These are phyloP conservation scores for Paecilomyces fulvus DNA, from an alignment of 2,329 filamentous ascomycete genomes.

Conservation along the genomic window DNA sequence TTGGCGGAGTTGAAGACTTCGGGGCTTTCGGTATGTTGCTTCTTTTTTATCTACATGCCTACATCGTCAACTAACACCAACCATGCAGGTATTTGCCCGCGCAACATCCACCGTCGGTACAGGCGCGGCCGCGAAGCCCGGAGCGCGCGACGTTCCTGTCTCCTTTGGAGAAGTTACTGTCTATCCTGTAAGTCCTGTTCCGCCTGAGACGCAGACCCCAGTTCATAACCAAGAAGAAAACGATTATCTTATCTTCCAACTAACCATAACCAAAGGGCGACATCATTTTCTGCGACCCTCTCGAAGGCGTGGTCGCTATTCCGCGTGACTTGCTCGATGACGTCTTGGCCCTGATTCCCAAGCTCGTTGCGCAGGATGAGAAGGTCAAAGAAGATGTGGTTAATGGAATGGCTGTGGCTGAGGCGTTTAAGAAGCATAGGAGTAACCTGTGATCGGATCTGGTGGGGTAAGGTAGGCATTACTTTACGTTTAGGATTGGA, in stretches of 20 bases:
- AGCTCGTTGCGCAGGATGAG: conserved; percentile 45
- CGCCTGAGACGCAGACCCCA: background rate
- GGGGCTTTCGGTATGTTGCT: conserved; percentile 47
- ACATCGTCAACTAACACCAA: background rate
- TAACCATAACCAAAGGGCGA: conserved; percentile 43
- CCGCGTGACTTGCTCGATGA: conserved; percentile 52
- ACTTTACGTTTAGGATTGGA: background rate
- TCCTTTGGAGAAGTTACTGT: conserved; percentile 33
- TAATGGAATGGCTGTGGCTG: conserved; percentile 52
- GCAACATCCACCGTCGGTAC: conserved; percentile 38
- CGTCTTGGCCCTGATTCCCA: conserved; percentile 54
- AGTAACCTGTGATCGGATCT: background rate
- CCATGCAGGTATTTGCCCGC: conserved; percentile 33
- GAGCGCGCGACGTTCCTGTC: conserved; percentile 32
- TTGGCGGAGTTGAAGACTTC: conserved; percentile 50
- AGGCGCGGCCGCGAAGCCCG: conserved; percentile 36
- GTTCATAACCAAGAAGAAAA: background rate
- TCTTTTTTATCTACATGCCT: background rate
- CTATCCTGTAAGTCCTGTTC: conserved; percentile 25
- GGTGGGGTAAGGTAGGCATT: background rate
- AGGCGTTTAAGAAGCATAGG: conserved; percentile 56
- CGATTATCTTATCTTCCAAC: background rate
- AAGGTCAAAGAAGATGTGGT: conserved; percentile 58
- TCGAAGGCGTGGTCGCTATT: conserved; percentile 63
- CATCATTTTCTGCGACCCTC: conserved; percentile 59